Evolutionary conservation across 169 alveolate genomes (phyloP), one percentile per base, ranked within the genome.

Genomic region (Theileria equi): DNA sequence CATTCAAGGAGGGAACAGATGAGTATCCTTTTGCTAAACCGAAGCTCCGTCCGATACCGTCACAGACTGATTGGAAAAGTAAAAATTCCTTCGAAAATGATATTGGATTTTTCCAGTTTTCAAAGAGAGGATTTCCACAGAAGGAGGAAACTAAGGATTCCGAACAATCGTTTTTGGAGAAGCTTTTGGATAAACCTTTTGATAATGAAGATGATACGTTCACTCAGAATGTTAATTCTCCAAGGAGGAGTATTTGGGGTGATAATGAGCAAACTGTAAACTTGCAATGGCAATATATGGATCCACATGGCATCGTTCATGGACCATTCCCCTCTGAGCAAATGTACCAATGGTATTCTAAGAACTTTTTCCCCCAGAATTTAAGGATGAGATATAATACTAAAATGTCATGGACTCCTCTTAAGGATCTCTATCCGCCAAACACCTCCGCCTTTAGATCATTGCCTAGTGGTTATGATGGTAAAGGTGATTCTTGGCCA

Each of bases 281-380:
- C n/a, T 45, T 77, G 25, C 70, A 65, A 25, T 87, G 92, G 92
- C 92, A 82, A 49, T 87, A 87, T 64, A 82, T 68, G 80, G 92
- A 87, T 41, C 87, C 87, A 16, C 72, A 79, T 36, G 92, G 92
- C 6, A 60, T 61, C 59, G 66, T 87, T 26, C 92, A 87, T 50
- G 92, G 92, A 0, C 91, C 91, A 5, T 87, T 82, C 36, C 57
- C 91, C 21, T 82, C 91, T 10, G 77, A 74, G 21, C 89, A 82
- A 17, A 87, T 87, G 92, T 80, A 79, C 73, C 68, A 48, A 43
- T 87, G 92, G 92, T 82, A 82, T 74, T 48, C 41, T 17, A 62
- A 66, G 74, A 82, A 82, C 67, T 87, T 68, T 66, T 87, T 87
- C 62, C 89, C 82, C 31, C 84, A 72, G 41, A 82, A 82, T 17